Base-by-base conservation (phyloP, 768 basidiomycete species). In the Agrocybe chaxingu region DNA sequence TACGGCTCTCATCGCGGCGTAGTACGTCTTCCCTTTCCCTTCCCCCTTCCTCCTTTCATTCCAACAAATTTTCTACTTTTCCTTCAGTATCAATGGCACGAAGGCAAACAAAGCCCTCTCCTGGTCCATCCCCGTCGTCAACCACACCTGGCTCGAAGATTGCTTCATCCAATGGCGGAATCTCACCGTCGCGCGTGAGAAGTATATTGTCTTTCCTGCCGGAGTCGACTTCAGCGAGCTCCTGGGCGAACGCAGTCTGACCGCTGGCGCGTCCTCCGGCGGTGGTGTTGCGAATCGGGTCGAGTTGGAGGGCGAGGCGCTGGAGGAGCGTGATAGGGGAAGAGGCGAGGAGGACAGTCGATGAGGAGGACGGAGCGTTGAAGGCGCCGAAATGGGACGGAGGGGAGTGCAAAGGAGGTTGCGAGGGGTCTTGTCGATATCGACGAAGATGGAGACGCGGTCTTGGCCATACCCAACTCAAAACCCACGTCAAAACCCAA, bases 61-160 rank as follows among this genome's bases (percentile, higher is more conserved):
- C 8, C 42, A 38, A 10, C 30, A n/a, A n/a, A 8, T 13, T n/a
- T 12, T 18, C 38, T n/a, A 45, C 48, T 56, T 56, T 9, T 40
- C 42, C 37, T 38, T 8, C 49, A 79, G 78, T 44, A 62, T 69
- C 31, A 65, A 68, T 2, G 76, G 77, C 18, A 73, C 66, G 1
- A 97, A 97, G 68, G 84, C 87, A 0, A 68, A 70, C 6, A 89
- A 88, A 59, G 91, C 92, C 0, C 71, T 74, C 7, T 71, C 80
- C 0, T 96, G 94, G 94, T 81, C 80, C 0, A 87, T 95, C 53
- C 86, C 92, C 0, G 74, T 94, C 50, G 87, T 95, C 8, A 96
- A 93, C 57, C 94, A 98, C 58, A 76, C 78, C 0, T 97, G 92
- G 92, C 74, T 97, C 3, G 94, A 97, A 61, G 91, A 94, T 54